Evolutionary conservation across 192 early-diverging fungal species (phyloP), one percentile per base, ranked within the genome.

Genomic region (Podila horticola): DNA sequence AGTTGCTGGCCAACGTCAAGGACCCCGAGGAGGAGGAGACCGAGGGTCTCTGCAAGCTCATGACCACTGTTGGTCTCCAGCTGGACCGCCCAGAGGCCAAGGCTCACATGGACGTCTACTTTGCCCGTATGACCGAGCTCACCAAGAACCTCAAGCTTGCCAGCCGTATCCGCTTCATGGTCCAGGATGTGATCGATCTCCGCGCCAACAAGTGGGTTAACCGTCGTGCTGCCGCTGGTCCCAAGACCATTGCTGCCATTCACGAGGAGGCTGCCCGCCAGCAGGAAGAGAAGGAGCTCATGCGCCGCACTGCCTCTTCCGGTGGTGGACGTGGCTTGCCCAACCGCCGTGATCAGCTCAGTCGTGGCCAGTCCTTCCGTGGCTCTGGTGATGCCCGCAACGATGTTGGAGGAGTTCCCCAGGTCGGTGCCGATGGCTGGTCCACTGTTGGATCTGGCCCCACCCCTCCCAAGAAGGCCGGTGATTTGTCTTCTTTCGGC

Each of bases 1-100:
- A 92, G 59, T 90, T 99, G 69, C 84, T 97, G 72, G 74, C 79
- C 62, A 90, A 90, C 82, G 85, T 90, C 69, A 81, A 87, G 69
- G 84, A 91, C 36, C 94, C 97, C 38, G 96, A 96, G 65, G 98
- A 98, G 77, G 98, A 97, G 85, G 97, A 98, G 76, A 89, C 92
- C 41, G 98, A 99, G 87, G 94, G 91, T 69, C 87, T 98, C 58
- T 94, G 93, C 86, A 98, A 97, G 84, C 88, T 99, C 58, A 75
- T 99, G 68, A 93, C 89, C 12, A 98, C 97, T 12, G 90, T 96
- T 61, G 98, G 98, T 73, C 86, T 89, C 61, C 90, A 90, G 66
- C 82, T 99, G 31, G 74, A 76, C 31, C 82, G 88, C 62, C 85
- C 84, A 19, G 84, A 88, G 64, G 84, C 84, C 51, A 87, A 88